phyloP scores from a whole-genome alignment of 2,329 filamentous ascomycete genomes.

The Stylonectria norvegica region DNA sequence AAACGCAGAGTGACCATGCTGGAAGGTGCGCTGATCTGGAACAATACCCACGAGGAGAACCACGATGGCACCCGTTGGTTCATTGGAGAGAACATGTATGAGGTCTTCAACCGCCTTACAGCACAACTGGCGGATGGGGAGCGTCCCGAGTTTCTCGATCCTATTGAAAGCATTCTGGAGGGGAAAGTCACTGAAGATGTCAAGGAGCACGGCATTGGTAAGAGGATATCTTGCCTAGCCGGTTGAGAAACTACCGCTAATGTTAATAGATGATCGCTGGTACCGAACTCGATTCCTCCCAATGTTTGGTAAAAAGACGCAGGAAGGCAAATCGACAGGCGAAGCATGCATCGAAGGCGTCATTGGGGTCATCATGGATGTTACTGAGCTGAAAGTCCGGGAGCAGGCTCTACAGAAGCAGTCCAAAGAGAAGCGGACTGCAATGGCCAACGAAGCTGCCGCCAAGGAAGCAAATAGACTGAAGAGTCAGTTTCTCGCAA shows the following conservation, averaged over 20 bases:
- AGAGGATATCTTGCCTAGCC: constrained; percentile 9
- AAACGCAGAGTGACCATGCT: constrained; percentile 62
- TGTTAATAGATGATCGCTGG: constrained; percentile 55
- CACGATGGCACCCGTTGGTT: constrained; percentile 44
- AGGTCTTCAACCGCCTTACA: constrained; percentile 56
- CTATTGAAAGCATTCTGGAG: constrained; percentile 63
- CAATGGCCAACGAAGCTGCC: constrained; percentile 71
- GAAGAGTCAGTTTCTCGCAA: constrained; percentile 76
- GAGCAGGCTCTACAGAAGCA: constrained; percentile 62
- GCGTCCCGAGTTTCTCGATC: constrained; percentile 48
- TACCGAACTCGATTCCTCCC: constrained; percentile 71
- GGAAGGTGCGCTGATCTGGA: constrained; percentile 63
- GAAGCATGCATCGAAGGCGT: constrained; percentile 63
- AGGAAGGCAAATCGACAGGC: constrained; percentile 44
- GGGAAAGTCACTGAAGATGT: constrained; percentile 59
- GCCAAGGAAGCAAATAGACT: constrained; percentile 77
- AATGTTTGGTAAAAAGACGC: constrained; percentile 54
- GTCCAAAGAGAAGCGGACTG: constrained; percentile 64
- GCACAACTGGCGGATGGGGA: constrained; percentile 42
- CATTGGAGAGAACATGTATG: constrained; percentile 61
- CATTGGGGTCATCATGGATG: constrained; percentile 76
- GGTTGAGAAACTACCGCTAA: constrained; percentile 9
- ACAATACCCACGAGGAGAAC: constrained; percentile 39
- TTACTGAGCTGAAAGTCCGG: constrained; percentile 66
- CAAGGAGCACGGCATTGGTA: constrained; percentile 59